Percentiles rank a stretch among this genome's conserved stretches.
phyloP scores from a whole-genome alignment of 2,329 filamentous ascomycete species.

The Stagonosporopsis chrysanthemi region DNA sequence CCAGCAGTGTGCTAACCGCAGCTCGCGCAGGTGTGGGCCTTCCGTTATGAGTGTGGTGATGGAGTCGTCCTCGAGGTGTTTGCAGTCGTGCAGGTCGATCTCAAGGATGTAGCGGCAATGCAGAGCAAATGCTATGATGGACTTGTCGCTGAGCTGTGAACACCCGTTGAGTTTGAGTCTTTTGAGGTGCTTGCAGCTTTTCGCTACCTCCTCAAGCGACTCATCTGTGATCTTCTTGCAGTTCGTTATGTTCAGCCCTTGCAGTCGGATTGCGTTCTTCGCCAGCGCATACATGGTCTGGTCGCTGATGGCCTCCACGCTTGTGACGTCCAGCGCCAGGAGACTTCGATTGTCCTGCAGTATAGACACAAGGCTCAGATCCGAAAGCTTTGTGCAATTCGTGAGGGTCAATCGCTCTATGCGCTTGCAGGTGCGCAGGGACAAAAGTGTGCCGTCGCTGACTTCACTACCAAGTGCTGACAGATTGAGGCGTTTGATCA shows the following conservation, averaged over 20 bases:
- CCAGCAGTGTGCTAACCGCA: slow-evolving; percentile 85
- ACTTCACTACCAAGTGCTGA: slow-evolving; percentile 77
- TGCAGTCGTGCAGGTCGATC: slow-evolving; percentile 91
- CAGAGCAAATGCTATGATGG: slow-evolving; percentile 83
- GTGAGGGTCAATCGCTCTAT: slow-evolving; percentile 93
- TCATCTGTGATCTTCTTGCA: slow-evolving; percentile 87
- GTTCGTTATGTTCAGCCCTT: slow-evolving; percentile 90
- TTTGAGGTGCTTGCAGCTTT: slow-evolving; percentile 86
- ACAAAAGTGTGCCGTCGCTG: slow-evolving; percentile 87
- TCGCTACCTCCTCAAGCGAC: slow-evolving; percentile 80
- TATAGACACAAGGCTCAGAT: slow-evolving; percentile 80
- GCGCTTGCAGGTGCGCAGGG: slow-evolving; percentile 83
- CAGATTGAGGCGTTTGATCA: slow-evolving; percentile 91
- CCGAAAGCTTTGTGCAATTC: slow-evolving; percentile 84
- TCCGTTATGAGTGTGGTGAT: slow-evolving; percentile 81
- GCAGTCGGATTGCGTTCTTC: slow-evolving; percentile 80
- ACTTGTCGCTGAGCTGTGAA: slow-evolving; percentile 79
- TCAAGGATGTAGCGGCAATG: slow-evolving; percentile 94
- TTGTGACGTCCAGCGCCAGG: slow-evolving; percentile 88
- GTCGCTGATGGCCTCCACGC: slow-evolving; percentile 81
- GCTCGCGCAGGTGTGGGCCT: slow-evolving; percentile 84
- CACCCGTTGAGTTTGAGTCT: slow-evolving; percentile 96
- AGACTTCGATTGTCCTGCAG: slow-evolving; percentile 81
- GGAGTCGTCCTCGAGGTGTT: slow-evolving; percentile 79
- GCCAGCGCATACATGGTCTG: slow-evolving; percentile 79